A percentile compares a stretch with the other conserved stretches of the same genome.
These are phyloP conservation scores for Trametopsis cervina DNA, from an alignment of 768 basidiomycete species.

Conservation along the genomic window DNA sequence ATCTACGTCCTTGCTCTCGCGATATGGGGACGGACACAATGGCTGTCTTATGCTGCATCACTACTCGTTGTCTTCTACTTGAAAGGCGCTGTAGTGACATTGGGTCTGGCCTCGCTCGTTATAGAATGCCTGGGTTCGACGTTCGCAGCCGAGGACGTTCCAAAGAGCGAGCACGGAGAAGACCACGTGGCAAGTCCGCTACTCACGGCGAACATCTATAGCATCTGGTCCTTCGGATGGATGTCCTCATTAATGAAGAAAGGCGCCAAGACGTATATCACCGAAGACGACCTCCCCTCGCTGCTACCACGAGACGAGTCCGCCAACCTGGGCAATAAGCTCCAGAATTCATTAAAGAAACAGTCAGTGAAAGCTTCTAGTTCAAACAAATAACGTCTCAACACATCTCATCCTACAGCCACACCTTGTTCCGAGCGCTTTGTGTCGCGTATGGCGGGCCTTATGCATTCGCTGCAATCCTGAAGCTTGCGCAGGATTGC, in stretches of 20 bases:
- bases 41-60: constrained; percentile 28
- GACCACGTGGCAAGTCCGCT: constrained; percentile 61
- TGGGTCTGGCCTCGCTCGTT: constrained; percentile 49
- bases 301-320: constrained; percentile 66
- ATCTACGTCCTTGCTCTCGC: constrained; percentile 41
- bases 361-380: constrained; percentile 38
- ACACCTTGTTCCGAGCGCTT: constrained; percentile 67
- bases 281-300: constrained; percentile 81
- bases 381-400: neutral
- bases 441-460: constrained; percentile 74
- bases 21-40: constrained; percentile 56
- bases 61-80: constrained; percentile 33
- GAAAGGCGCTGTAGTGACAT: constrained; percentile 33
- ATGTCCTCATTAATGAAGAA: constrained; percentile 74
- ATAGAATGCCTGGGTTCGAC: constrained; percentile 71
- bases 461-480: constrained; percentile 48
- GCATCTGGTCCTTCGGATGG: constrained; percentile 81
- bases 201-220: constrained; percentile 74
- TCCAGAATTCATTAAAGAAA: constrained; percentile 55
- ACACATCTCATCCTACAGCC: constrained; percentile 27
- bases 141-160: constrained; percentile 26
- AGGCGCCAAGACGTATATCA: constrained; percentile 59
- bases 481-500: constrained; percentile 77
- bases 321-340: constrained; percentile 51
- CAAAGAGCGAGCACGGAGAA: constrained; percentile 24